Evolutionary conservation across 2,329 filamentous ascomycete species (phyloP), one percentile per base, ranked within the genome.

Genomic region (Lachnellula cervina): DNA sequence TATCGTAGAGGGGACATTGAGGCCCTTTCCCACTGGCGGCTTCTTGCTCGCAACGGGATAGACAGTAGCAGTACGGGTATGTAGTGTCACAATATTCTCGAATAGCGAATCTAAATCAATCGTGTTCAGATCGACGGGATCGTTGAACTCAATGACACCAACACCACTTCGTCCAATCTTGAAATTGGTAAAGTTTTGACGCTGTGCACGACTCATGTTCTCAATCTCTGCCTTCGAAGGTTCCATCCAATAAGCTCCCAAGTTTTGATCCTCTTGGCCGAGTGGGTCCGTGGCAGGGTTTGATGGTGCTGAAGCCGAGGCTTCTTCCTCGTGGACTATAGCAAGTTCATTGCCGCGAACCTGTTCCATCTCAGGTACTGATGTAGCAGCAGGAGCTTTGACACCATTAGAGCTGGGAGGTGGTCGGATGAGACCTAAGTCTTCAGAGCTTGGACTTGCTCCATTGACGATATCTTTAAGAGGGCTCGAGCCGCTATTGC

Each of bases 1-100:
- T 61, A 99, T 92, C 38, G 82, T 85, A 0, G 94, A 90, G 3
- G 91, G 92, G 7, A 97, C 90, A 67, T 99, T 99, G 61, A 99
- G 79, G 5, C 90, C 93, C 68, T 91, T 90, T 56, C 95, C 94
- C 56, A 86, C 80, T 0, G 87, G 81, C 16, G 94, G 92, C 73
- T 97, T 99, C 68, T 85, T 84, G 5, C 81, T 79, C 42, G 84
- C 77, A 45, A 87, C 81, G 4, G 83, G 66, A 68, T 99, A 99
- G 7, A 97, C 94, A 0, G 93, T 96, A 23, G 90, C 90, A 8
- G 87, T 87, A 37, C 94, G 88, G 49, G 86, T 80, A 44, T 83
- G 80, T 49, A 97, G 82, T 51, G 85, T 78, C 37, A 97, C 88
- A 64, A 97, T 87, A 25, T 80, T 81, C 48, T 81, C 88, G 50